Evolutionary conservation across 805 yeast species (phyloP).

Genomic region (Yamadazyma nakazawae): DNA sequence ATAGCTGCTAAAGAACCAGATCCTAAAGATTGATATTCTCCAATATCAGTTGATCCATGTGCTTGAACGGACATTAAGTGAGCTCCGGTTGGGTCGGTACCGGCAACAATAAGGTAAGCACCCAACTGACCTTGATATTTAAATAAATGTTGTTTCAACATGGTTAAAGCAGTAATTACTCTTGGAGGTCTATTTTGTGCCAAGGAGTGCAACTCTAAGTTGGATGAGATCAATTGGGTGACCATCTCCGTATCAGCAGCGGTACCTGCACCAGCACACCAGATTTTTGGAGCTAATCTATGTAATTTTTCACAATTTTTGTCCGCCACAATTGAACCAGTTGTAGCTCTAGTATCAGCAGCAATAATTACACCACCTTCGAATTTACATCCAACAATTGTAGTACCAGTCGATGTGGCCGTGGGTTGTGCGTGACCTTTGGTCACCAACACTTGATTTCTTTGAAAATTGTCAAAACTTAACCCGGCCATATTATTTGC

Average conservation of each 20-base stretch:
- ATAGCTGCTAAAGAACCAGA: constrained; percentile 98
- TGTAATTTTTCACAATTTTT: constrained; percentile 96
- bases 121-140: constrained; percentile 97
- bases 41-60: constrained; percentile 96
- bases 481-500: constrained; percentile 72
- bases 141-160: constrained; percentile 92
- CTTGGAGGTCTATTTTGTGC: constrained; percentile 85
- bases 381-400: constrained; percentile 94
- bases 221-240: constrained; percentile 87
- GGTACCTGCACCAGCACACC: constrained; percentile 99
- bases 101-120: constrained; percentile 97
- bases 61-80: constrained; percentile 92
- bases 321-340: constrained; percentile 95
- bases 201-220: constrained; percentile 84
- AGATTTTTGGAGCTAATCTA: constrained; percentile 81
- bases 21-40: constrained; percentile 88
- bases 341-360: constrained; percentile 97
- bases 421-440: constrained; percentile 76
- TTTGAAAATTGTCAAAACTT: constrained; percentile 88
- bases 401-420: constrained; percentile 98
- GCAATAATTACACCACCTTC: constrained; percentile 95
- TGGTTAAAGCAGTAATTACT: constrained; percentile 87
- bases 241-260: constrained; percentile 99
- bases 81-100: constrained; percentile 94
- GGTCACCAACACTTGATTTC: constrained; percentile 72